Conservation (phyloP, 345 rosid genomes). For the Noccaea caerulescens region DNA sequence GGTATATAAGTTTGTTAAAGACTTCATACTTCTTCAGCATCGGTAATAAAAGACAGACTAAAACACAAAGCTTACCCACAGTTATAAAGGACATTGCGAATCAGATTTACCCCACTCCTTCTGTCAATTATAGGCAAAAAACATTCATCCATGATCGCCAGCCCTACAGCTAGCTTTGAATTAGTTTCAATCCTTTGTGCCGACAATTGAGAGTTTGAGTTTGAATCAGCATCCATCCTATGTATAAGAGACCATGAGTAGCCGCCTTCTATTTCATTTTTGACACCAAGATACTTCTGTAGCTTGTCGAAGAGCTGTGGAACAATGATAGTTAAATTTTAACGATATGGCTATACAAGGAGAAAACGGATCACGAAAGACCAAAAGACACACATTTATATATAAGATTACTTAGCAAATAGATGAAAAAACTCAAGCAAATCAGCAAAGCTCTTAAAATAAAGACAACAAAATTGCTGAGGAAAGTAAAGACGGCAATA, state of each 20-base stretch:
- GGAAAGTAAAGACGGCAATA: constrained; percentile 36
- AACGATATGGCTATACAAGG: not conserved
- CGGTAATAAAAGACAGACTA: not conserved
- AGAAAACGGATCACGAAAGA: not conserved
- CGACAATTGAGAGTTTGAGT: constrained; percentile 12
- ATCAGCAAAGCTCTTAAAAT: not conserved
- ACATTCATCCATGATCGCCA: constrained; percentile 46
- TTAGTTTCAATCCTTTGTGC: constrained; percentile 41
- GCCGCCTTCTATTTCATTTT: constrained; percentile 43
- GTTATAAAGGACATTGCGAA: constrained; percentile 44
- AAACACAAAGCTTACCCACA: constrained; percentile 42
- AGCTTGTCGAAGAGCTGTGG: constrained; percentile 72
- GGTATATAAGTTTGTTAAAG: not conserved
- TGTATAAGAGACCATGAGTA: constrained; percentile 48
- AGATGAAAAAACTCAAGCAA: constrained; percentile 26
- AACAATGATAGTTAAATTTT: constrained; percentile 20
- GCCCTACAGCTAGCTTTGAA: constrained; percentile 48
- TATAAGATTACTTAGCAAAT: not conserved
- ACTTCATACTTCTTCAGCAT: constrained; percentile 10
- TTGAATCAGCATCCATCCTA: constrained; percentile 37
- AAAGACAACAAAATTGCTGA: constrained; percentile 11
- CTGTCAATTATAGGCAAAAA: constrained; percentile 48
- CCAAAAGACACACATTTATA: constrained; percentile 16
- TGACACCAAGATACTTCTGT: constrained; percentile 69
- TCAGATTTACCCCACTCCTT: constrained; percentile 44